Evolutionary conservation across 257 asterid species (phyloP).

Genomic region (Solanum etuberosum): DNA sequence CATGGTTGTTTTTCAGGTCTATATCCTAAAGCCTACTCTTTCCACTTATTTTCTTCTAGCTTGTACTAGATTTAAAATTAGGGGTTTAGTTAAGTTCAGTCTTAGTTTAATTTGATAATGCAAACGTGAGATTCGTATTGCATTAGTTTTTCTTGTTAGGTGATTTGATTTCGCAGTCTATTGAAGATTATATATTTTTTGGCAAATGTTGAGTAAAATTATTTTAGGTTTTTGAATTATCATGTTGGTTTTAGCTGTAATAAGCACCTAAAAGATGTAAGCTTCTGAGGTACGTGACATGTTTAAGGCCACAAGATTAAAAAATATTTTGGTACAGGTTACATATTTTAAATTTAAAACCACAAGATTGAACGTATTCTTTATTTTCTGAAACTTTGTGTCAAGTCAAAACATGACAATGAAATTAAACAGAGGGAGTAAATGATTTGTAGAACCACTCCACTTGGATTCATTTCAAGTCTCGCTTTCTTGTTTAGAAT

Average conservation of each 20-base stretch:
- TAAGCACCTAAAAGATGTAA: neutral
- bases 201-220: no score
- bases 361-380: no score
- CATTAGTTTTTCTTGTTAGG: neutral
- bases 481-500: no score
- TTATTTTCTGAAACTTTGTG: no score
- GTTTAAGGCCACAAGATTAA: no score
- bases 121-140: neutral
- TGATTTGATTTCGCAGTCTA: neutral
- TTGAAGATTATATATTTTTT: neutral
- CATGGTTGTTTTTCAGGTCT: conserved; percentile 76
- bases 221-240: neutral
- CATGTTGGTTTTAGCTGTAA: neutral
- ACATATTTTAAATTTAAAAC: no score
- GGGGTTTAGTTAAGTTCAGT: neutral
- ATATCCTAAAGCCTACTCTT: neutral
- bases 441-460: no score
- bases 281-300: neutral
- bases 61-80: neutral
- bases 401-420: no score
- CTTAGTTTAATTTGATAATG: neutral
- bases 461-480: no score
- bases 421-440: no score
- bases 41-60: neutral
- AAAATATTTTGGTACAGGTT: no score